Conservation (phyloP, 2,329 filamentous ascomycete genomes). For the Oidium heveae region DNA sequence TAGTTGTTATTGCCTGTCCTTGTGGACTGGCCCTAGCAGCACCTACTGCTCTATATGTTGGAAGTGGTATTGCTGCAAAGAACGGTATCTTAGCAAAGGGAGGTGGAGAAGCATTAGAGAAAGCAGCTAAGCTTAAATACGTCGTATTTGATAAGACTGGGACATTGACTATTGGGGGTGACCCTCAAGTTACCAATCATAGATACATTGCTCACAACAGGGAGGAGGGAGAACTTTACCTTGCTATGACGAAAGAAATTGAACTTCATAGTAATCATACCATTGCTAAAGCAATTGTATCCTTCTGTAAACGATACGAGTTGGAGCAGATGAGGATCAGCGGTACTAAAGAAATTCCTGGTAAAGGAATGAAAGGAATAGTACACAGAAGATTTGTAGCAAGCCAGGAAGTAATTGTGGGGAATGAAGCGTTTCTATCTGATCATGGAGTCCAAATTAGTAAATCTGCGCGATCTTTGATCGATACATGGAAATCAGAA, state of each 20-base stretch:
- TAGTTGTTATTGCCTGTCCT: constrained; percentile 35
- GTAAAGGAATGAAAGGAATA: constrained; percentile 19
- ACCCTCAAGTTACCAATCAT: constrained; percentile 33
- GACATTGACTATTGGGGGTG: constrained; percentile 33
- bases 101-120: constrained; percentile 33
- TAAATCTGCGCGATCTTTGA: constrained; percentile 12
- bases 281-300: constrained; percentile 42
- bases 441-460: constrained; percentile 21
- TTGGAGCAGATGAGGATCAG: constrained; percentile 15
- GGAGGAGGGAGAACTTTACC: constrained; percentile 11
- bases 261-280: constrained; percentile 55
- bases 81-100: constrained; percentile 32
- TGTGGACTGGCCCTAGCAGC: constrained; percentile 33
- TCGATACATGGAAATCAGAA: constrained; percentile 32
- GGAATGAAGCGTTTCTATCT: constrained; percentile 46
- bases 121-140: constrained; percentile 26
- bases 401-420: constrained; percentile 29
- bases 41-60: constrained; percentile 32
- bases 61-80: constrained; percentile 28
- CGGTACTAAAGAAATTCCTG: too few relatives aligned
- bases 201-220: constrained; percentile 3
- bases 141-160: constrained; percentile 37
- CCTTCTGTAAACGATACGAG: constrained; percentile 25
- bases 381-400: neutral
- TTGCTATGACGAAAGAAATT: constrained; percentile 31